phyloP scores from a whole-genome alignment of 2,329 filamentous ascomycete species.

The Onygenales sp. region DNA sequence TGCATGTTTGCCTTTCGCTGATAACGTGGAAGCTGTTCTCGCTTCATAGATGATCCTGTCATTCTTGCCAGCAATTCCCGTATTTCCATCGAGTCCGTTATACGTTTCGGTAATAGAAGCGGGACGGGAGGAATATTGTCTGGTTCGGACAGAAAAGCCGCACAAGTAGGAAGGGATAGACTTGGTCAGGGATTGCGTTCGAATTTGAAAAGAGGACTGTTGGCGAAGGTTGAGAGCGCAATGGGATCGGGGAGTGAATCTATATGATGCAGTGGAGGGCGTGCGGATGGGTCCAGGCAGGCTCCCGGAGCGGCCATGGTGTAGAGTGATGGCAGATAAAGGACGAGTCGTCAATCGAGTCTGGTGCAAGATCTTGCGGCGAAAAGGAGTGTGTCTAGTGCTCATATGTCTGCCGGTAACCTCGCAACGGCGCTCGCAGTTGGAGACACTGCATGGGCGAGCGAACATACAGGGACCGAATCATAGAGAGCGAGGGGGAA shows the following conservation, averaged over 20 bases:
- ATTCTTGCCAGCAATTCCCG: neutral
- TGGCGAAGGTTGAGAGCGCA: neutral
- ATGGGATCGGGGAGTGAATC: neutral
- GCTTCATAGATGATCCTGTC: neutral
- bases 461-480: constrained; percentile 26
- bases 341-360: too few species aligned
- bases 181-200: neutral
- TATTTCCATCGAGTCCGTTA: neutral
- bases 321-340: neutral
- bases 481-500: constrained; percentile 11
- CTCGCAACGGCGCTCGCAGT: constrained; percentile 8
- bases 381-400: neutral
- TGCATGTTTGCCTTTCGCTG: too few species aligned
- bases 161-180: neutral
- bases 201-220: neutral
- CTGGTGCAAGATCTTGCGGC: neutral
- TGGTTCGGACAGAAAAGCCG: neutral
- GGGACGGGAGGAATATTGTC: neutral
- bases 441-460: constrained; percentile 22
- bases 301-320: neutral
- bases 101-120: neutral
- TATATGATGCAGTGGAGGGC: neutral
- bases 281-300: neutral
- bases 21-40: neutral
- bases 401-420: neutral